Evolutionary conservation across 257 asterid species (phyloP).

Genomic region (Avicennia marina): DNA sequence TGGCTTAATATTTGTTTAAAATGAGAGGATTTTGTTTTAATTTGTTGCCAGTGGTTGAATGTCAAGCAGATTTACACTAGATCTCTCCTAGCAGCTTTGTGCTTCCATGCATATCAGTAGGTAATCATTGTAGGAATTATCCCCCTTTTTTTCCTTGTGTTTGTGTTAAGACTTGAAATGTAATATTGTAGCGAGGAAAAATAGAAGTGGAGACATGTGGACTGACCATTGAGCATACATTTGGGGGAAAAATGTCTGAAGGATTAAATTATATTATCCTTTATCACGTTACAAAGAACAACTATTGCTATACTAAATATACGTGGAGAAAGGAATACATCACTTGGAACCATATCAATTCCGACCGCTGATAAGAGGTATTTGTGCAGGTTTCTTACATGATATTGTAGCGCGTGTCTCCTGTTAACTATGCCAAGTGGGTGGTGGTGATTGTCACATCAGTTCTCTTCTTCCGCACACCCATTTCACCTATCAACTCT

Average conservation of each 20-base stretch:
- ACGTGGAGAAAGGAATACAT: no score
- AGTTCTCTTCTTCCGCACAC: slow-evolving; percentile 83
- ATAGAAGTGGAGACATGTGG: no score
- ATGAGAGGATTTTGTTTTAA: slow-evolving; percentile 1
- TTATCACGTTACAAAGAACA: no score
- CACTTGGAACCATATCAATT: no score
- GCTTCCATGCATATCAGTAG: slow-evolving; percentile 98
- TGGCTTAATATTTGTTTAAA: neutral
- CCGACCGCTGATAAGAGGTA: slow-evolving; percentile 16
- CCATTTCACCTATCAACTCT: slow-evolving; percentile 64
- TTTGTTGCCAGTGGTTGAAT: slow-evolving; percentile 55
- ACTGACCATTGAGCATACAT: no score
- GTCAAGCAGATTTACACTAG: slow-evolving; percentile 60
- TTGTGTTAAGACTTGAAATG: no score
- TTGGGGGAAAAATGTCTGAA: no score
- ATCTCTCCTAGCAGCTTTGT: slow-evolving; percentile 75
- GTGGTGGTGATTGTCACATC: slow-evolving; percentile 89
- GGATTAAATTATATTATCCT: no score
- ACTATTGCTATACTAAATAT: no score
- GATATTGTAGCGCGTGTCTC: slow-evolving; percentile 91
- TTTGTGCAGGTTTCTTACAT: slow-evolving; percentile 78
- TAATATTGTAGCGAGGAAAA: no score
- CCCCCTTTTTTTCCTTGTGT: neutral
- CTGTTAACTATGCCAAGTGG: slow-evolving; percentile 87
- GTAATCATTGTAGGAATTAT: slow-evolving; percentile 25